A percentile compares a stretch with the other conserved stretches of the same genome.
phyloP scores from a whole-genome alignment of 1,284 basidiomycete genomes.

The Mycena sp. region DNA sequence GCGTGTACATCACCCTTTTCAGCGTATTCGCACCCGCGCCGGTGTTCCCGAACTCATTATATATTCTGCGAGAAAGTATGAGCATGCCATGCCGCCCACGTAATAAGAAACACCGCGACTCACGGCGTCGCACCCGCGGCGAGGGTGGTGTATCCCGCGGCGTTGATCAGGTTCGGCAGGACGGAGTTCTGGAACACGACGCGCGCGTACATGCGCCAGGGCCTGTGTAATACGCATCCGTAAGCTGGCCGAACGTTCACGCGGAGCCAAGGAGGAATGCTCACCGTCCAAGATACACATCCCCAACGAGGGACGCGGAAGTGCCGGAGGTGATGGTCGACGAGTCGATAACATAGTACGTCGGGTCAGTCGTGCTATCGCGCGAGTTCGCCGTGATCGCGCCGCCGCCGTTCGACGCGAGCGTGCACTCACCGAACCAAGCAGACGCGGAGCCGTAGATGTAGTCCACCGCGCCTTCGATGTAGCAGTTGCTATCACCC shows the following conservation, averaged over 20 bases:
- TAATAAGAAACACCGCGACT: background rate
- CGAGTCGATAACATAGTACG: conserved; percentile 39
- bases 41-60: conserved; percentile 37
- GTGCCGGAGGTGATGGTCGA: conserved; percentile 34
- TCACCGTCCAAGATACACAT: conserved; percentile 36
- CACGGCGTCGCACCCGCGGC: conserved; percentile 38
- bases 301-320: conserved; percentile 30
- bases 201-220: conserved; percentile 37
- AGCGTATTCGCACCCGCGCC: conserved; percentile 38
- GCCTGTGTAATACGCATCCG: conserved; percentile 6
- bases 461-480: conserved; percentile 41
- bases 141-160: conserved; percentile 37
- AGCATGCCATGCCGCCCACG: background rate
- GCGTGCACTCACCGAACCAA: conserved; percentile 41
- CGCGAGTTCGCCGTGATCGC: conserved; percentile 42
- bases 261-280: background rate
- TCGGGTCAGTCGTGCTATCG: conserved; percentile 27
- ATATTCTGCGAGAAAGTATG: conserved; percentile 29
- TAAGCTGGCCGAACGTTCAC: too few relatives aligned
- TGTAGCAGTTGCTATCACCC: conserved; percentile 37
- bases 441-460: conserved; percentile 40
- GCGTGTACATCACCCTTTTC: conserved; percentile 32
- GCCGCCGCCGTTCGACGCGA: conserved; percentile 37
- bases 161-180: conserved; percentile 34
- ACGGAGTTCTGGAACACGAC: conserved; percentile 38